Conservation (phyloP, 1,284 basidiomycete species). For the Thecaphora thlaspeos region DNA sequence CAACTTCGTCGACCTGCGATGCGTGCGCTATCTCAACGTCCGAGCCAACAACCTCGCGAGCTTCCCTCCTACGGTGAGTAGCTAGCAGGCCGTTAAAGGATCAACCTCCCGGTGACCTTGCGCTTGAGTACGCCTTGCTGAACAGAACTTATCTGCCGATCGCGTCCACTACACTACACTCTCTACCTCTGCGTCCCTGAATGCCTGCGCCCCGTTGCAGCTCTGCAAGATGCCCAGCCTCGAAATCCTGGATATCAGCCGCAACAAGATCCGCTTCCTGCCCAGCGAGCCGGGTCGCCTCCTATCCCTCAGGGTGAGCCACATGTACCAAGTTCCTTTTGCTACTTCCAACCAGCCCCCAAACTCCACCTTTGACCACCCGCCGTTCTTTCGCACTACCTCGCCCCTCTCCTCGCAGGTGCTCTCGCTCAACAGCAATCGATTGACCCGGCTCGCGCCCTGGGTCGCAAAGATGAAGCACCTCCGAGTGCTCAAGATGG, state of each 20-base stretch:
- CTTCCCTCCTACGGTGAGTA: conserved; percentile 81
- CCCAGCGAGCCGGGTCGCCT: conserved; percentile 79
- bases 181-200: too few species aligned
- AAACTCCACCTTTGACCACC: too few species aligned
- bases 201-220: conserved; percentile 3
- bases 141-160: too few species aligned
- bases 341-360: too few species aligned
- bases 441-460: conserved; percentile 72
- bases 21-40: conserved; percentile 87
- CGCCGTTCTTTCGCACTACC: too few species aligned
- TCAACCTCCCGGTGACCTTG: too few species aligned
- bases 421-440: conserved; percentile 83
- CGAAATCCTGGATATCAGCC: conserved; percentile 90
- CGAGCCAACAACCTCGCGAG: conserved; percentile 80
- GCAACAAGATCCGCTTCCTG: conserved; percentile 81
- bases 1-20: conserved; percentile 73
- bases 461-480: conserved; percentile 75
- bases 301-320: conserved; percentile 67
- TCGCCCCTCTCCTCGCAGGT: conserved; percentile 60
- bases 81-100: too few species aligned
- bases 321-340: too few species aligned
- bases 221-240: conserved; percentile 69
- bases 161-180: too few species aligned
- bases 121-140: too few species aligned
- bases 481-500: conserved; percentile 79